Evolutionary conservation across 306 rosid species (phyloP), one percentile per base, ranked within the genome.

Genomic region (Glycyrrhiza uralensis): DNA sequence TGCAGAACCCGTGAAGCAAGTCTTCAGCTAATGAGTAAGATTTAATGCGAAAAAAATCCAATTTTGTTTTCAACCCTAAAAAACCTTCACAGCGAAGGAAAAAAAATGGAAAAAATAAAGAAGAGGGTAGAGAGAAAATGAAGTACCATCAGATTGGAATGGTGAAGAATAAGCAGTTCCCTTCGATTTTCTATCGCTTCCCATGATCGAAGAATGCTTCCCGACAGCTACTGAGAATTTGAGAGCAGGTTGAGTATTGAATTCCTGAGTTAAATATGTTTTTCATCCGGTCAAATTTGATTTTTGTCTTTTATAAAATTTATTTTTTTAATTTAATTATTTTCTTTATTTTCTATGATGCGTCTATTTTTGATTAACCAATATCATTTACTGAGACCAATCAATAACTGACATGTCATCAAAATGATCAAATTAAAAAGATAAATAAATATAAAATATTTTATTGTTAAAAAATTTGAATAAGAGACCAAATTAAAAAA

Each of bases 101-200:
- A 30, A 54, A 22, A 30, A 19, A 54, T 36, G 14, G 28, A n/a
- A 20, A 22, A 22, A 23, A 5, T n/a, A n/a, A n/a, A n/a, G n/a
- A n/a, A 1, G 12, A 0, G 10, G 13, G 28, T 0, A 12, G 3
- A 26, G 26, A 26, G 20, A 18, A 80, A 66, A 9, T 33, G 17
- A 66, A 39, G 66, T 51, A 89, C 97, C 98, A 80, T 92, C 79
- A 1, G 88, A 85, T 42, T 90, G 75, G 4, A 92, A 86, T 11
- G 72, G 80, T 5, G 96, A 86, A 70, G 90, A 70, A 50, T 76
- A 42, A 64, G 47, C 45, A 60, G 59, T 39, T 69, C 89, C 81
- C 79, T 85, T 85, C 6, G 88, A 75, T 80, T 83, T 87, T 72
- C 92, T 74, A 11, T 91, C 97, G 87, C 95, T 91, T 77, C 95